A percentile compares a stretch with the other conserved stretches of the same genome.
Conservation (phyloP, 2,329 filamentous ascomycete genomes). For the Epichloe aotearoae region DNA sequence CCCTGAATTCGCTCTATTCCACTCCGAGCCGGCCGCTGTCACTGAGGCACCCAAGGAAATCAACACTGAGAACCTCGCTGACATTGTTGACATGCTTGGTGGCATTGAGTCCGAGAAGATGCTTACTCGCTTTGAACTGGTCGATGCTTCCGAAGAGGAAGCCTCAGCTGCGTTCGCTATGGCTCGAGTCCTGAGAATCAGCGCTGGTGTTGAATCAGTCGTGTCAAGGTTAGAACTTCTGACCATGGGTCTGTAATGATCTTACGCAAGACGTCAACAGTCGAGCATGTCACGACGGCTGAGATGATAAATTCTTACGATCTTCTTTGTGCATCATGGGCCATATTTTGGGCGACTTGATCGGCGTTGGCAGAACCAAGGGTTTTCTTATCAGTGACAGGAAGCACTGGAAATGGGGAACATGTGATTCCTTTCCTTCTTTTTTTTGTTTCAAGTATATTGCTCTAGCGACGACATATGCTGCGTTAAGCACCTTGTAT, state of each 20-base stretch:
- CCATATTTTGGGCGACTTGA: background rate
- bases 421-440: background rate
- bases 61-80: slow-evolving; percentile 27
- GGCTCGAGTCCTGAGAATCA: slow-evolving; percentile 37
- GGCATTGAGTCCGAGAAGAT: slow-evolving; percentile 51
- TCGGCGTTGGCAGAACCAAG: slow-evolving; percentile 5
- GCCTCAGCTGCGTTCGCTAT: slow-evolving; percentile 29
- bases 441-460: background rate
- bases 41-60: slow-evolving; percentile 22
- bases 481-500: slow-evolving; percentile 3
- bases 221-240: slow-evolving; percentile 25
- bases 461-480: background rate
- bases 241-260: slow-evolving; percentile 20
- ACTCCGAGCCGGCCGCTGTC: slow-evolving; percentile 24
- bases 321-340: slow-evolving; percentile 4
- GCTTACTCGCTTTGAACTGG: slow-evolving; percentile 48
- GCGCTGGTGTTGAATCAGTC: slow-evolving; percentile 22
- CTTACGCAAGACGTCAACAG: background rate
- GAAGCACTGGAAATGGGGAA: background rate
- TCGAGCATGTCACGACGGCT: background rate
- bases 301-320: background rate
- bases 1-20: slow-evolving; percentile 47
- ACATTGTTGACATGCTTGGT: slow-evolving; percentile 31
- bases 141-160: slow-evolving; percentile 42
- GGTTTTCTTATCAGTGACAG: background rate